phyloP scores from a whole-genome alignment of 2,329 filamentous ascomycete species.

The Colletotrichum chlorophyti region DNA sequence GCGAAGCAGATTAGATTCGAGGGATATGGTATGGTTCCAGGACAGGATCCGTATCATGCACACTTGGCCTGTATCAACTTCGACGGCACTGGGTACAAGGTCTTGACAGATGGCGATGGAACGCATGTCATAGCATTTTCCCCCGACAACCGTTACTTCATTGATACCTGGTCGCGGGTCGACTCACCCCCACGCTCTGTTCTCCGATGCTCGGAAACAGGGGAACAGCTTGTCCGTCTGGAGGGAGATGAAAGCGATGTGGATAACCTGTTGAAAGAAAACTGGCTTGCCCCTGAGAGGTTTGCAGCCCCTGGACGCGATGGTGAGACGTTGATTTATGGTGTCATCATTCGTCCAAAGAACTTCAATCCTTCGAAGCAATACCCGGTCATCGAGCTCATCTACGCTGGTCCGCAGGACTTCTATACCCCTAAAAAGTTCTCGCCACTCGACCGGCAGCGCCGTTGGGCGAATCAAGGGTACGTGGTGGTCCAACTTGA shows the following conservation, averaged over 20 bases:
- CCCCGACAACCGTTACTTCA: slow-evolving; percentile 10
- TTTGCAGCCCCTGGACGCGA: neutral
- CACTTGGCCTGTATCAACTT: slow-evolving; percentile 35
- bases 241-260: neutral
- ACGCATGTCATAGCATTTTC: slow-evolving; percentile 35
- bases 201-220: neutral
- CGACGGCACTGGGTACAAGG: slow-evolving; percentile 34
- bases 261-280: neutral
- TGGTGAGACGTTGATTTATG: neutral
- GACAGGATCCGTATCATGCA: slow-evolving; percentile 36
- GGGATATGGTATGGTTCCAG: slow-evolving; percentile 29
- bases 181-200: neutral
- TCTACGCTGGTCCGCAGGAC: slow-evolving; percentile 36
- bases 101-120: slow-evolving; percentile 36
- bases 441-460: slow-evolving; percentile 22
- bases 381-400: slow-evolving; percentile 37
- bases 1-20: neutral
- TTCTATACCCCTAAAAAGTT: slow-evolving; percentile 36
- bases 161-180: slow-evolving; percentile 1
- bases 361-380: slow-evolving; percentile 33
- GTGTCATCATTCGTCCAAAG: slow-evolving; percentile 17
- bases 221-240: neutral
- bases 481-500: slow-evolving; percentile 39
- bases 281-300: neutral
- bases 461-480: slow-evolving; percentile 36